phyloP scores from a whole-genome alignment of 192 early-diverging fungal genomes.

The Coemansia sp. region DNA sequence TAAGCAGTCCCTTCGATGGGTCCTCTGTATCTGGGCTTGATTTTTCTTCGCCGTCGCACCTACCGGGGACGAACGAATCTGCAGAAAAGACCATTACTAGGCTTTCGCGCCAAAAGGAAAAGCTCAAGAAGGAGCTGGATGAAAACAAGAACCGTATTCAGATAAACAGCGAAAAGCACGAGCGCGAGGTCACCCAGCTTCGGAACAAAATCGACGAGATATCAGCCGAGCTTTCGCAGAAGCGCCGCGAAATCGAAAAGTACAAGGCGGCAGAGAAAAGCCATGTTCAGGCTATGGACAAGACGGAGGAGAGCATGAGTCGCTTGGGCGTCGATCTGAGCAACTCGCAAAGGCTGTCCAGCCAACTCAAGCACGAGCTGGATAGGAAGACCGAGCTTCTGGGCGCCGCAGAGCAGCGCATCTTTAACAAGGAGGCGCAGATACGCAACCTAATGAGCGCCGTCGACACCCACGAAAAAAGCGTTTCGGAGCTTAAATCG shows the following conservation, averaged over 20 bases:
- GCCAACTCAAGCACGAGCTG: conserved; percentile 17
- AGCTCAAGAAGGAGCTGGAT: conserved; percentile 27
- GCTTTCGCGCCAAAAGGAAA: conserved; percentile 25
- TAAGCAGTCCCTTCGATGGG: neutral
- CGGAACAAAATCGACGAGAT: conserved; percentile 43
- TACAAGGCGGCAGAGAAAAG: conserved; percentile 22
- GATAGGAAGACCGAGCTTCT: conserved; percentile 20
- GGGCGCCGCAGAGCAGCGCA: conserved; percentile 16
- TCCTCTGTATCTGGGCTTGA: conserved; percentile 12
- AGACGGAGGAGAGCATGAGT: conserved; percentile 39
- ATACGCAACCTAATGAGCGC: conserved; percentile 24
- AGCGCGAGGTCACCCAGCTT: conserved; percentile 21
- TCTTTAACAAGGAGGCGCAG: conserved; percentile 21
- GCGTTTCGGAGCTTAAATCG: conserved; percentile 23
- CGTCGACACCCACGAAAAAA: conserved; percentile 28
- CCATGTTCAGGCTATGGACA: conserved; percentile 20
- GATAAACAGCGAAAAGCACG: conserved; percentile 31
- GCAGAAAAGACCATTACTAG: conserved; percentile 15
- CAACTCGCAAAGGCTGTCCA: conserved; percentile 26
- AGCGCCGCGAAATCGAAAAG: conserved; percentile 48
- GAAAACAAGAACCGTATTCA: conserved; percentile 34
- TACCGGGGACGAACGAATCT: conserved; percentile 12
- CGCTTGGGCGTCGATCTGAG: conserved; percentile 29
- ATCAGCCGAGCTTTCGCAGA: conserved; percentile 40
- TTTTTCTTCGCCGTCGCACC: conserved; percentile 24